Evolutionary conservation across 192 early-diverging fungal species (phyloP).

Genomic region (Linnemannia zychae): DNA sequence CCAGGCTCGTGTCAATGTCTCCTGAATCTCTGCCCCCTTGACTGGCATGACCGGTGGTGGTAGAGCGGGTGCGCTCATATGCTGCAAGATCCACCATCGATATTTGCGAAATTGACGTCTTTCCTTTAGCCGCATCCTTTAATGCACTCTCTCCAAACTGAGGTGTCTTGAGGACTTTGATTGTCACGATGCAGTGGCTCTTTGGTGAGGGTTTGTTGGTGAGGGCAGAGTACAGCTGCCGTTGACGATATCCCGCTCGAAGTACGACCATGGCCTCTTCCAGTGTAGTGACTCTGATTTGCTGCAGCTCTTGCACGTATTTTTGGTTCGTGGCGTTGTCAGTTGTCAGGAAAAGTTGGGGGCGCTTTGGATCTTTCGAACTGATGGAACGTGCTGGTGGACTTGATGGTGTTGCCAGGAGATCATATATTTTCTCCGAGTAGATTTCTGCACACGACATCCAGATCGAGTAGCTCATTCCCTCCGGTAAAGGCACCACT

Average conservation of each 20-base stretch:
- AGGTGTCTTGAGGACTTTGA: constrained; percentile 71
- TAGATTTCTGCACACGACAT: constrained; percentile 95
- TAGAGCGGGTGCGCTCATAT: constrained; percentile 73
- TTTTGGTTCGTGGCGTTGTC: constrained; percentile 59
- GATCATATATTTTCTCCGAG: constrained; percentile 88
- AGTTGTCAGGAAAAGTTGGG: constrained; percentile 49
- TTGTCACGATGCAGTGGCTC: constrained; percentile 78
- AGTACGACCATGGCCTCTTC: constrained; percentile 73
- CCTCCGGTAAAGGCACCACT: constrained; percentile 51
- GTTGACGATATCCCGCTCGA: constrained; percentile 68
- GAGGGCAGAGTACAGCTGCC: constrained; percentile 69
- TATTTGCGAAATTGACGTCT: constrained; percentile 61
- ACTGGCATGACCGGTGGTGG: constrained; percentile 58
- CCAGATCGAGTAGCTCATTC: constrained; percentile 86
- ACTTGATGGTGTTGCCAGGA: constrained; percentile 67
- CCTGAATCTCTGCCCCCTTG: constrained; percentile 73
- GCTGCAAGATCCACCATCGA: constrained; percentile 81
- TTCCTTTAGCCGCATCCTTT: constrained; percentile 54
- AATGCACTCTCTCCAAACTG: constrained; percentile 58
- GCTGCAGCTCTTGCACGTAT: constrained; percentile 73
- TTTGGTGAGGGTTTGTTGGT: constrained; percentile 69
- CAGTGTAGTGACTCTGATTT: constrained; percentile 66
- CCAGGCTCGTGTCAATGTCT: constrained; percentile 78
- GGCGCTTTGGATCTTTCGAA: constrained; percentile 29
- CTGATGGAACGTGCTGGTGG: background rate